These are phyloP conservation scores for Penicillium flavigenum DNA, from an alignment of 495 filamentous ascomycete species.

Conservation along the genomic window DNA sequence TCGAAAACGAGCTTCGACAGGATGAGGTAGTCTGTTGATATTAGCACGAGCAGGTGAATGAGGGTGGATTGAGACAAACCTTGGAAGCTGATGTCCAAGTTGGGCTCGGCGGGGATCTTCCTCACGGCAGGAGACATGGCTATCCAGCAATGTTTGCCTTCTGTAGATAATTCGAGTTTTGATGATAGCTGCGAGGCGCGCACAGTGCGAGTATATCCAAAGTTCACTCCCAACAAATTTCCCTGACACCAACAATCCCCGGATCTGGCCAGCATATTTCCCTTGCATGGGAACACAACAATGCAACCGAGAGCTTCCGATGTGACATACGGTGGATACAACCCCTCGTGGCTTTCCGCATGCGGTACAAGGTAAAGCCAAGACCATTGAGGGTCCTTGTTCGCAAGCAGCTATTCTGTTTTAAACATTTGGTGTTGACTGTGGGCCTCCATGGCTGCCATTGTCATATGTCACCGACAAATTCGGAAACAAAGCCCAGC, in stretches of 20 bases:
- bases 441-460: neutral
- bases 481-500: constrained; percentile 3
- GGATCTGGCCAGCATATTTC: constrained; percentile 10
- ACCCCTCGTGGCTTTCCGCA: constrained; percentile 21
- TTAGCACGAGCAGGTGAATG: constrained; percentile 3
- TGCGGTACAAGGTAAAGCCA: constrained; percentile 15
- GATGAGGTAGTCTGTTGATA: constrained; percentile 24
- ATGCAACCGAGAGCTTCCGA: constrained; percentile 18
- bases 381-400: neutral
- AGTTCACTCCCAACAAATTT: neutral
- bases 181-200: neutral
- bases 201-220: constrained; percentile 10
- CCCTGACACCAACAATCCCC: neutral
- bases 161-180: neutral
- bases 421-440: neutral
- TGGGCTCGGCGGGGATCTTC: constrained; percentile 22
- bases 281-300: constrained; percentile 3
- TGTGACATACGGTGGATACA: constrained; percentile 14
- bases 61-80: constrained; percentile 11
- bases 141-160: neutral
- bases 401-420: neutral
- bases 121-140: constrained; percentile 31
- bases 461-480: neutral
- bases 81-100: constrained; percentile 32
- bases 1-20: constrained; percentile 52